Evolutionary conservation across 176 grass and related monocot species (phyloP).

Genomic region (Coix lacrymajobi): DNA sequence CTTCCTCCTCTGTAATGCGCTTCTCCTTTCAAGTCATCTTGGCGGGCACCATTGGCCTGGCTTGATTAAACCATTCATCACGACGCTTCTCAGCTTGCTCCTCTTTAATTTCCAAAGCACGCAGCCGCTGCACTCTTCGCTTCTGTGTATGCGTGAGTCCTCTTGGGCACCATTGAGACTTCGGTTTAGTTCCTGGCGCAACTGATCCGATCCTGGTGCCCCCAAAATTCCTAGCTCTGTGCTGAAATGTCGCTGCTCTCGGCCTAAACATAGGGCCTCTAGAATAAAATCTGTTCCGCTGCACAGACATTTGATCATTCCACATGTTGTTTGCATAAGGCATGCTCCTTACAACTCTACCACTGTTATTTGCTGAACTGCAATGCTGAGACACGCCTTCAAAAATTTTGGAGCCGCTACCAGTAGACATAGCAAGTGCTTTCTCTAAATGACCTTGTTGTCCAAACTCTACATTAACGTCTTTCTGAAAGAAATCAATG

Average conservation of each 20-base stretch:
- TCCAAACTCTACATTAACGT: too few species aligned
- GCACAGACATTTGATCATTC: too few species aligned
- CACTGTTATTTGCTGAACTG: too few species aligned
- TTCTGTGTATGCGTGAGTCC: not conserved
- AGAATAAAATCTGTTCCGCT: not conserved
- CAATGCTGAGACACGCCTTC: too few species aligned
- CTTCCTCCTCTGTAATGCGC: not conserved
- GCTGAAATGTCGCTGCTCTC: too few species aligned
- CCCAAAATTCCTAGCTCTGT: not conserved
- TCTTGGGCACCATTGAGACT: not conserved
- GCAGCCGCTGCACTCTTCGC: not conserved
- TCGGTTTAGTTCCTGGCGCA: not conserved
- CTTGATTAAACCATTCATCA: not conserved
- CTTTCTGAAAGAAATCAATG: too few species aligned
- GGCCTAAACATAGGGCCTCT: not conserved
- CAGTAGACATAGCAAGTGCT: not conserved
- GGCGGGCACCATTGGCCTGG: not conserved
- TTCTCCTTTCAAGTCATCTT: not conserved
- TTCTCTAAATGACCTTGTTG: too few species aligned
- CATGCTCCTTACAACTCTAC: too few species aligned
- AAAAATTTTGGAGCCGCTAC: not conserved
- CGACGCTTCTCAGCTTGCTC: not conserved
- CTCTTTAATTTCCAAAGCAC: not conserved
- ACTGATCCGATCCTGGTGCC: not conserved
- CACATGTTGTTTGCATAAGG: too few species aligned